Conservation (phyloP, 768 basidiomycete genomes). For the Gymnopilus junonius region DNA sequence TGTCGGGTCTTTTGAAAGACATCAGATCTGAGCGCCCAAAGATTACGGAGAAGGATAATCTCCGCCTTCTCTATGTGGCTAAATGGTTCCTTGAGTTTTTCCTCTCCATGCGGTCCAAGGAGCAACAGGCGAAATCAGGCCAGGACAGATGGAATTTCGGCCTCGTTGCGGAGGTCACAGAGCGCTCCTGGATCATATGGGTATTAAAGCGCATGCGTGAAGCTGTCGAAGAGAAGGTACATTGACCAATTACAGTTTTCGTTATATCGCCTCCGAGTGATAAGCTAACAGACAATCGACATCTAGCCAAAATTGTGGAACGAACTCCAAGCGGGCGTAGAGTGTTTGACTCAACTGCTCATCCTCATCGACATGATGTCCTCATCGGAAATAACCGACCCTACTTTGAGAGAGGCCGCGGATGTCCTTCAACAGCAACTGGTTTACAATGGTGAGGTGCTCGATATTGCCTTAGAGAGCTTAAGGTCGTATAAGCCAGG, state of each 20-base stretch:
- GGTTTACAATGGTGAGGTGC: conserved; percentile 93
- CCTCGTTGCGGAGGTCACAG: conserved; percentile 82
- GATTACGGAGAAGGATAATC: conserved; percentile 93
- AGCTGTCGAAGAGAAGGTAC: conserved; percentile 90
- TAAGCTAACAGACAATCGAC: conserved; percentile 18
- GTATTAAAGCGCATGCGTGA: conserved; percentile 87
- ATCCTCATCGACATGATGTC: conserved; percentile 88
- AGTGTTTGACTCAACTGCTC: conserved; percentile 91
- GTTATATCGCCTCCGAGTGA: conserved; percentile 6
- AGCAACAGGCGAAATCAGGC: conserved; percentile 31
- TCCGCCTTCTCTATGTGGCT: conserved; percentile 83
- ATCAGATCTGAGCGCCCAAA: conserved; percentile 92
- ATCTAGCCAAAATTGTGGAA: conserved; percentile 90
- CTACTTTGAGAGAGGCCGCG: conserved; percentile 69
- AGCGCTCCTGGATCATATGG: conserved; percentile 89
- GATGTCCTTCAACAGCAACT: conserved; percentile 86
- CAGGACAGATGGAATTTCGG: conserved; percentile 63
- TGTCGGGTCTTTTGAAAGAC: conserved; percentile 85
- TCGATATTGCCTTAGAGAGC: conserved; percentile 85
- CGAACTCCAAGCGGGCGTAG: conserved; percentile 92
- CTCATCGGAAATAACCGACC: conserved; percentile 48
- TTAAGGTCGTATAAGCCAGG: conserved; percentile 80
- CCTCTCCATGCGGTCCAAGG: conserved; percentile 53
- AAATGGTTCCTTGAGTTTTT: conserved; percentile 96
- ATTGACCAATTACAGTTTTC: conserved; percentile 19